Evolutionary conservation across 1,284 basidiomycete genomes (phyloP), one percentile per base, ranked within the genome.

Genomic region (Schizophyllum commune): DNA sequence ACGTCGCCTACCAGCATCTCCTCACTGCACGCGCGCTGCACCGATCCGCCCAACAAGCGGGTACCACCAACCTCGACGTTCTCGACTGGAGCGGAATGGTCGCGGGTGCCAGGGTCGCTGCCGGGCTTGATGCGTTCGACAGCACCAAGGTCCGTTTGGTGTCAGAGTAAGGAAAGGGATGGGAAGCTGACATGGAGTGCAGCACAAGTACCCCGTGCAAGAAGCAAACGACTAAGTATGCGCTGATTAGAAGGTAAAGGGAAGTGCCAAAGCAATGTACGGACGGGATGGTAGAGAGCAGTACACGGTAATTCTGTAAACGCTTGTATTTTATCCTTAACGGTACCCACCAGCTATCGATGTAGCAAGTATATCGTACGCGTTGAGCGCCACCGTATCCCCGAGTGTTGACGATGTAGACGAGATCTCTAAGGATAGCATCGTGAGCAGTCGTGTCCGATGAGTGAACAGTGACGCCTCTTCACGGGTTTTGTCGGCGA

Each of bases 1-100:
- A 95, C 69, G 77, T 85, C 56, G 88, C 87, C 21, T 84, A 91
- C 67, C 86, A 89, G 66, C 89, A 92, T 68, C 78, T 95, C 68
- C 77, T 94, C 60, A 88, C 89, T 4, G 89, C 92, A 4, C 82
- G 91, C 32, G 88, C 91, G 0, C 71, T 90, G 13, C 85, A 90
- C 64, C 68, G 73, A 52, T 73, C 73, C 33, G 74, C 83, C 62
- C 75, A 75, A 56, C 71, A 73, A 33, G 74, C 75, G n/a, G 84
- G 83, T 2, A 75, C 73, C 55, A 69, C 74, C 9, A 71, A 70
- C 21, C 83, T 80, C 69, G 80, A 84, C 6, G 74, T 78, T 2
- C 72, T 89, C 3, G 90, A 92, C 68, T 91, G 89, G 89, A 88
- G 85, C 67, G 83, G 84, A 3, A 71, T 91, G 22, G 77, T 89